Evolutionary conservation across 2,329 filamentous ascomycete genomes (phyloP).

Genomic region (Lanzia echinophila): DNA sequence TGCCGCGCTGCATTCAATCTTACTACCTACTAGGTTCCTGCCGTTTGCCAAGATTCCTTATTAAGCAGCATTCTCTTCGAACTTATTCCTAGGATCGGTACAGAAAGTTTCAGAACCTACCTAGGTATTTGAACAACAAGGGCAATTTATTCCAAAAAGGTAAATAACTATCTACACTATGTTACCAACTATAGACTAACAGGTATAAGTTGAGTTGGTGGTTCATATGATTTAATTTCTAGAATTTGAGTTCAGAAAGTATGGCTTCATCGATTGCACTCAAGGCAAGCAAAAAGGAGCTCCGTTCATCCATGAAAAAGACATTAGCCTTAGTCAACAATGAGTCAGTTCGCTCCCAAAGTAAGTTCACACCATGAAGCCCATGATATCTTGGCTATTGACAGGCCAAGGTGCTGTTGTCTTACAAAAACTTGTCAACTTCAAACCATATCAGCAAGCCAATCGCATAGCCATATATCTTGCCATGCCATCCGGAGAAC

Average conservation of each 20-base stretch:
- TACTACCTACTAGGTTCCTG: too few relatives aligned
- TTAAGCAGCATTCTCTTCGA: too few relatives aligned
- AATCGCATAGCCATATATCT: conserved; percentile 77
- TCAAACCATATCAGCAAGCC: conserved; percentile 70
- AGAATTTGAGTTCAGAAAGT: neutral
- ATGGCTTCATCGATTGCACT: conserved; percentile 37
- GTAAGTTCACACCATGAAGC: conserved; percentile 41
- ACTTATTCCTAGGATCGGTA: too few relatives aligned
- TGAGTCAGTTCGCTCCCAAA: conserved; percentile 62
- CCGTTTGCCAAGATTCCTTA: too few relatives aligned
- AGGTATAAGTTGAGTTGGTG: too few relatives aligned
- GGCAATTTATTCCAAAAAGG: too few relatives aligned
- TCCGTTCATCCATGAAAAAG: conserved; percentile 64
- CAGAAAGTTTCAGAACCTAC: too few relatives aligned
- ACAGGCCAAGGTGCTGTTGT: conserved; percentile 51
- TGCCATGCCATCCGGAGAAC: conserved; percentile 83
- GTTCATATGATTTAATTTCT: neutral
- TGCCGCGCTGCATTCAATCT: too few relatives aligned
- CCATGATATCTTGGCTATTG: conserved; percentile 11
- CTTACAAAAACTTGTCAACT: conserved; percentile 55
- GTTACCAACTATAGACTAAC: too few relatives aligned
- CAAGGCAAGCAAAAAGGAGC: conserved; percentile 65
- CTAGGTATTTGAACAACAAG: too few relatives aligned
- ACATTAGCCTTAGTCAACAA: conserved; percentile 53
- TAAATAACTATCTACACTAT: too few relatives aligned